Evolutionary conservation across 495 filamentous ascomycete species (phyloP).

Genomic region (Jackrogersella multiformis): DNA sequence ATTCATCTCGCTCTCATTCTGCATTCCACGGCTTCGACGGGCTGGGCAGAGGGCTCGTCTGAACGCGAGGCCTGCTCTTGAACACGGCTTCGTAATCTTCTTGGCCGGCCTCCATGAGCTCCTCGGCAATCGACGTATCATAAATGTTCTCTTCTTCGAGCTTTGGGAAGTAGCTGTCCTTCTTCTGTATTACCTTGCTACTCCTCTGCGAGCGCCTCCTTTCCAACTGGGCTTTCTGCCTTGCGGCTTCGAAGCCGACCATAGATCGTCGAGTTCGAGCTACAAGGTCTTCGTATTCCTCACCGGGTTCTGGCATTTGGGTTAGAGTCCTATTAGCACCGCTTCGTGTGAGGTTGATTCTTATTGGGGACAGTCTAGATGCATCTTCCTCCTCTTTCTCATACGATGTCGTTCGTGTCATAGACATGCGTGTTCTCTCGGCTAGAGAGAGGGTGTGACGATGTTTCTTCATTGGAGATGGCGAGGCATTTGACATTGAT

Average conservation of each 20-base stretch:
- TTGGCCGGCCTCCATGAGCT: conserved; percentile 53
- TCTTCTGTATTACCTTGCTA: conserved; percentile 48
- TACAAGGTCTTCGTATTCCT: conserved; percentile 61
- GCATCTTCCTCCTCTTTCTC: conserved; percentile 45
- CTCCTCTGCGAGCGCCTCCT: conserved; percentile 62
- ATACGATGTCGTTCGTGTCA: conserved; percentile 55
- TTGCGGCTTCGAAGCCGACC: conserved; percentile 65
- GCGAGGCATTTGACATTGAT: conserved; percentile 61
- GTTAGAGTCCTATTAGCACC: conserved; percentile 15
- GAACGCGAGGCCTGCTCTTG: conserved; percentile 82
- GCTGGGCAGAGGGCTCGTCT: conserved; percentile 74
- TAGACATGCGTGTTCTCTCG: conserved; percentile 62
- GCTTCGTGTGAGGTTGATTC: conserved; percentile 11
- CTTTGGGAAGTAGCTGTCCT: conserved; percentile 53
- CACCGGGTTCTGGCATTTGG: conserved; percentile 38
- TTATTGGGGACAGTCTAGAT: conserved; percentile 42
- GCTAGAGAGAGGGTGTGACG: conserved; percentile 62
- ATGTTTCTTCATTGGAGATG: conserved; percentile 62
- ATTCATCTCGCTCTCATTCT: not conserved
- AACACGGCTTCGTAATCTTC: conserved; percentile 87
- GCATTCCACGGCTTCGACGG: conserved; percentile 50
- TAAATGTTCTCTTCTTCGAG: conserved; percentile 49
- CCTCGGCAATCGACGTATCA: conserved; percentile 44
- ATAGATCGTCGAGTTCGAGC: conserved; percentile 87
- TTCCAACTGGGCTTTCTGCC: conserved; percentile 64